Evolutionary conservation across 768 basidiomycete genomes (phyloP).

Genomic region (Lentinula sp.): DNA sequence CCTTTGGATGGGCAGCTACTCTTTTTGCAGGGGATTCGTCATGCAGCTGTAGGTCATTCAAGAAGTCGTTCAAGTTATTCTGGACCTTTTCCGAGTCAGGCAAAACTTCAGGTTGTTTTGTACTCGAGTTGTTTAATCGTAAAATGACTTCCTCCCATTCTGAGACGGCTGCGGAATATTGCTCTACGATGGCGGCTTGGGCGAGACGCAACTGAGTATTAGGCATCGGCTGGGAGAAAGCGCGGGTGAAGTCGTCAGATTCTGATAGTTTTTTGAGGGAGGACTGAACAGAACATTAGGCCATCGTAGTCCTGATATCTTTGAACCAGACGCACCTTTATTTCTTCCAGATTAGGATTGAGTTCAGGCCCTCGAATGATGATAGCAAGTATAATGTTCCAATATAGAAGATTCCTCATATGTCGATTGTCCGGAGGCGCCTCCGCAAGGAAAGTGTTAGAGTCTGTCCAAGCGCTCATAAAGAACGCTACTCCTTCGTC

Average conservation of each 20-base stretch:
- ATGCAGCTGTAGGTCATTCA: slow-evolving; percentile 43
- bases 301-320: no score
- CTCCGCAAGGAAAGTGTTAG: no score
- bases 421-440: no score
- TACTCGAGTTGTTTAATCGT: slow-evolving; percentile 21
- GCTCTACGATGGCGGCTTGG: slow-evolving; percentile 42
- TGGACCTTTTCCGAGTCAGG: slow-evolving; percentile 25
- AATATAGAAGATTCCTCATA: no score
- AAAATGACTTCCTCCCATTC: slow-evolving; percentile 43
- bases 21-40: slow-evolving; percentile 24
- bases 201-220: slow-evolving; percentile 48
- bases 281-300: no score
- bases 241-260: slow-evolving; percentile 35
- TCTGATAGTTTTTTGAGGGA: no score
- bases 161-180: slow-evolving; percentile 35
- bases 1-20: slow-evolving; percentile 33
- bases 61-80: slow-evolving; percentile 51
- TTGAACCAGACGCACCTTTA: no score
- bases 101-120: slow-evolving; percentile 15
- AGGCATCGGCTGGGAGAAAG: slow-evolving; percentile 27
- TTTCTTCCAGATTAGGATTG: no score
- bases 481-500: no score
- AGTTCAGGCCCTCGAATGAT: no score
- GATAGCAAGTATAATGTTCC: no score
- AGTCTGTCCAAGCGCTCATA: no score